Evolutionary conservation across 2,329 filamentous ascomycete genomes (phyloP).

Genomic region (Claviceps sp.): DNA sequence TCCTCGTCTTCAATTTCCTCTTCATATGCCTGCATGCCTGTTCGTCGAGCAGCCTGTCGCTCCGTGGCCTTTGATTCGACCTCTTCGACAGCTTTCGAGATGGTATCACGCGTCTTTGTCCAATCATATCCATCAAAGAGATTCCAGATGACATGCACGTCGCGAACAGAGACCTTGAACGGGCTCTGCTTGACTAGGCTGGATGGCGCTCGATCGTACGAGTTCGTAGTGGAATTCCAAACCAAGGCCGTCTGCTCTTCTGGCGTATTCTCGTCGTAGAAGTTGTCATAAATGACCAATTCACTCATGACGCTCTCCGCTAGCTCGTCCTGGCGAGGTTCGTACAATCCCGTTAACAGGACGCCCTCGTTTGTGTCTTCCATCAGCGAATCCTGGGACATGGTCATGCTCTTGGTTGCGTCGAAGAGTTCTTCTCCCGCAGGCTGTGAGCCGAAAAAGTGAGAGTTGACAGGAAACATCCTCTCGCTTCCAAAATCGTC

Average conservation of each 20-base stretch:
- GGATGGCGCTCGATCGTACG: conserved; percentile 54
- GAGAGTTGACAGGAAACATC: conserved; percentile 25
- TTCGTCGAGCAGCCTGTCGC: conserved; percentile 41
- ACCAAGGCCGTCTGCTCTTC: conserved; percentile 54
- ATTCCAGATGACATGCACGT: conserved; percentile 94
- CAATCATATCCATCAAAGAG: conserved; percentile 97
- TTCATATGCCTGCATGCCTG: conserved; percentile 45
- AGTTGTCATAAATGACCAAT: conserved; percentile 65
- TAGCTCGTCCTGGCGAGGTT: conserved; percentile 11
- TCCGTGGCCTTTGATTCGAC: conserved; percentile 75
- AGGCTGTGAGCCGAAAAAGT: conserved; percentile 32
- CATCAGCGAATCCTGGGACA: conserved; percentile 18
- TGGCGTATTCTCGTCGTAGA: conserved; percentile 52
- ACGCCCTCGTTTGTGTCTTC: conserved; percentile 24
- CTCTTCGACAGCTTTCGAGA: conserved; percentile 76
- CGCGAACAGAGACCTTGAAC: conserved; percentile 63
- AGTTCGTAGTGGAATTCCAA: conserved; percentile 68
- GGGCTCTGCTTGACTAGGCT: conserved; percentile 52
- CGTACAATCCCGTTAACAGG: conserved; percentile 20
- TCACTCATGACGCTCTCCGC: conserved; percentile 40
- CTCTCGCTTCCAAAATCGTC: conserved; percentile 19
- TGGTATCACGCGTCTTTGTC: conserved; percentile 73
- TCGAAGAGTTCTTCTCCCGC: conserved; percentile 36
- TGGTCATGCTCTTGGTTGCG: conserved; percentile 22
- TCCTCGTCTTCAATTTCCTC: conserved; percentile 70